These are phyloP conservation scores for Piper longum DNA, from an alignment of 164 flowering plant genomes.

Conservation along the genomic window DNA sequence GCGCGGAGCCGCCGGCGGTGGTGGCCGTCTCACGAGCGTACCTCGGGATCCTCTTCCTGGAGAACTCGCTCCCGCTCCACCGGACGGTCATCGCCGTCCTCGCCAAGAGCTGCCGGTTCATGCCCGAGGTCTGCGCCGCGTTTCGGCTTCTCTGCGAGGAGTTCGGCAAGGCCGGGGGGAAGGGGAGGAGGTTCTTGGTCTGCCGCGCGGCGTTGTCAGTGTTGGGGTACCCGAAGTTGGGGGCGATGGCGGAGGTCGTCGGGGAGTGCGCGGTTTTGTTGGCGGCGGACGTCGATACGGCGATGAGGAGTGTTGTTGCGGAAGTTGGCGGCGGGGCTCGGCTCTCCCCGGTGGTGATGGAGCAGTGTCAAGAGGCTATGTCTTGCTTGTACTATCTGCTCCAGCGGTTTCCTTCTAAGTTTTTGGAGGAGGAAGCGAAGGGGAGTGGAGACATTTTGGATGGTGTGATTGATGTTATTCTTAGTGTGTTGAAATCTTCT, in stretches of 20 bases:
- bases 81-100: constrained; percentile 49
- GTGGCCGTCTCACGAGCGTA: constrained; percentile 31
- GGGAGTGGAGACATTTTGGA: constrained; percentile 23
- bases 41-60: constrained; percentile 60
- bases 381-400: constrained; percentile 92
- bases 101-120: constrained; percentile 28
- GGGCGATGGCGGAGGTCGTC: constrained; percentile 50
- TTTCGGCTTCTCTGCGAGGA: constrained; percentile 47
- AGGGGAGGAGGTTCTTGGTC: constrained; percentile 53
- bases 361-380: constrained; percentile 90
- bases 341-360: constrained; percentile 86
- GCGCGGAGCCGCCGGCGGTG: constrained; percentile 12
- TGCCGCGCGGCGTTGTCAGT: constrained; percentile 65
- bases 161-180: constrained; percentile 30
- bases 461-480: constrained; percentile 27
- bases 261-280: constrained; percentile 57
- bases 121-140: constrained; percentile 27
- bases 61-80: constrained; percentile 75
- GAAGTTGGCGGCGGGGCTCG: constrained; percentile 46
- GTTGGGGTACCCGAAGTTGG: constrained; percentile 73
- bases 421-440: constrained; percentile 15
- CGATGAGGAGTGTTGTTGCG: constrained; percentile 39
- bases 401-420: constrained; percentile 64
- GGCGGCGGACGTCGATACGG: constrained; percentile 41
- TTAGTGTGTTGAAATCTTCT: constrained; percentile 45